Conservation (phyloP, 2,329 filamentous ascomycete genomes). For the Diplodia mutila region DNA sequence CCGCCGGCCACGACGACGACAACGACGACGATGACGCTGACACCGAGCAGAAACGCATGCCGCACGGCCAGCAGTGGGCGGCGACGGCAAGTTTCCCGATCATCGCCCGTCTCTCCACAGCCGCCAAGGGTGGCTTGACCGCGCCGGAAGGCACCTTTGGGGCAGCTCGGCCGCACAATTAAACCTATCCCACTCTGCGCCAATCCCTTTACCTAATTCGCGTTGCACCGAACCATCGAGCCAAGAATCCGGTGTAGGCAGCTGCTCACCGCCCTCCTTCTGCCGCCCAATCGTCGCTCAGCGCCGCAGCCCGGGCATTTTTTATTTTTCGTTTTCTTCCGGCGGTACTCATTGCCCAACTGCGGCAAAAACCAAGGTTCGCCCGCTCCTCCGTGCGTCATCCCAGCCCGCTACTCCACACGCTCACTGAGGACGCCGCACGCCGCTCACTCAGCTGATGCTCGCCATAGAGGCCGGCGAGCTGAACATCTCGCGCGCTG, state of each 20-base stretch:
- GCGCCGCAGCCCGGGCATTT: neutral
- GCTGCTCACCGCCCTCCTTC: neutral
- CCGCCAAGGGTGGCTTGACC: slow-evolving; percentile 11
- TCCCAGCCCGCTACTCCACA: neutral
- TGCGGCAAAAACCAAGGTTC: neutral
- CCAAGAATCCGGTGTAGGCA: neutral
- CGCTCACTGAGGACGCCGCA: neutral
- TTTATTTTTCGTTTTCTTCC: neutral
- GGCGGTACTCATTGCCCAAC: neutral
- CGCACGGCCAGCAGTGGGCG: neutral
- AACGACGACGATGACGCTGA: too few relatives aligned
- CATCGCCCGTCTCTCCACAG: slow-evolving; percentile 10
- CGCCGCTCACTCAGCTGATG: slow-evolving; percentile 17
- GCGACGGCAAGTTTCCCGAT: slow-evolving; percentile 18
- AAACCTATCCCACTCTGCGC: slow-evolving; percentile 14
- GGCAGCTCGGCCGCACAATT: slow-evolving; percentile 16
- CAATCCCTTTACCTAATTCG: slow-evolving; percentile 13
- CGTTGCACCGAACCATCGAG: neutral
- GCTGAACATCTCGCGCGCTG: neutral
- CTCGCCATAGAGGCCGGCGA: slow-evolving; percentile 7
- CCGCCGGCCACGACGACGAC: too few relatives aligned
- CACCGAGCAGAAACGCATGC: neutral
- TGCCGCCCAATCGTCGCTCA: neutral
- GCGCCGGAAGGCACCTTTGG: neutral
- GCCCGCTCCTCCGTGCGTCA: neutral